Base-by-base conservation (phyloP, 805 yeast genomes). In the Cyberlindnera euphorbiae region DNA sequence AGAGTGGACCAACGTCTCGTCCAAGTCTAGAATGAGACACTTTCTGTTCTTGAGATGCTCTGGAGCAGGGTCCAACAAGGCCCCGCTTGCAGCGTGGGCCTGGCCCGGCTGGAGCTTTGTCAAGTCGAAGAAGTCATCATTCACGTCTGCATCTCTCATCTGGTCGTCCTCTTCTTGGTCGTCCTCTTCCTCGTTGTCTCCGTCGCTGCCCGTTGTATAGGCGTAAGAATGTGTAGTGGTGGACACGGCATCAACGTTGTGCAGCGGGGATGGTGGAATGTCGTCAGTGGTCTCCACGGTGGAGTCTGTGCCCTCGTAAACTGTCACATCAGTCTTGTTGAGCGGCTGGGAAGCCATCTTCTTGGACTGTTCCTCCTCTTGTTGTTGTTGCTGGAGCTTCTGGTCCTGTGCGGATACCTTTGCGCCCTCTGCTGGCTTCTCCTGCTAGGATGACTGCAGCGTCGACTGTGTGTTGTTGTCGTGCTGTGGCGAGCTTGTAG, bases 1-100 rank as follows among this genome's bases (percentile, higher is more conserved):
- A 2, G 96, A 85, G 60, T 93, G 99, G 22, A 93, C 98, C 41
- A 93, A 72, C 3, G 98, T 93, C 62, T 93, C 98, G 61, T 93
- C 98, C 45, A 93, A 66, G 62, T 93, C 99, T 36, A 93, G 69
- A 11, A 93, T 84, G 23, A 93, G 71, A 60, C 97, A 89, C 60
- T 93, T 93, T 40, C 83, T 79, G 38, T 74, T 73, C 33, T 69
- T 64, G 38, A 82, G 69, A 32, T 62, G 57, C 8, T 59, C 51
- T 17, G 66, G 61, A 30, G 76, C 71, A 17, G 77, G 72, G 34
- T 82, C 75, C 45, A 90, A 63, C 33, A 88, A 69, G 64, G 70
- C 74, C 5, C 82, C 86, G 4, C 82, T 75, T 6, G 75, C 67
- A 26, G 84, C 73, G 51, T 70, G 77, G 6, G 73, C 72, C 59